Evolutionary conservation across 2,329 filamentous ascomycete species (phyloP).

Genomic region (Fusarium temperatum): DNA sequence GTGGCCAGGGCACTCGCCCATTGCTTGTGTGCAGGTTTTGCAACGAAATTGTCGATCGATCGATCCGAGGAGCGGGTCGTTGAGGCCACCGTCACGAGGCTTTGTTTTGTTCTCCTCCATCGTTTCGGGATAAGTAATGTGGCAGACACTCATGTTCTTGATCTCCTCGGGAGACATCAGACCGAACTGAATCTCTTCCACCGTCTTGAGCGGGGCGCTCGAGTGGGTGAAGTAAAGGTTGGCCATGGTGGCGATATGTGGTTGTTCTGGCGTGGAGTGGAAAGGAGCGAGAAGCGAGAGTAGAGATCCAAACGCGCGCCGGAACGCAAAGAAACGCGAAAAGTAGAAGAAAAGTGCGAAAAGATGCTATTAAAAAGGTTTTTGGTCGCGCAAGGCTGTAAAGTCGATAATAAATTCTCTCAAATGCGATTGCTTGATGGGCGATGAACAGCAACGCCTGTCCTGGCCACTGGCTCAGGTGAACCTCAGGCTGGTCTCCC

Average conservation of each 20-base stretch:
- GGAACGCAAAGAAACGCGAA: slow-evolving; percentile 38
- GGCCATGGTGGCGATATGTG: slow-evolving; percentile 74
- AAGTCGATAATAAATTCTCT: slow-evolving; percentile 47
- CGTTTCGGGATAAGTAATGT: slow-evolving; percentile 98
- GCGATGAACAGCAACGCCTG: slow-evolving; percentile 53
- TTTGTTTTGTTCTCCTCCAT: slow-evolving; percentile 96
- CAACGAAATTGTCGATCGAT: slow-evolving; percentile 97
- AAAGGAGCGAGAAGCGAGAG: slow-evolving; percentile 40
- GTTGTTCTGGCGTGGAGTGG: slow-evolving; percentile 38
- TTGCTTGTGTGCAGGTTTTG: slow-evolving; percentile 94
- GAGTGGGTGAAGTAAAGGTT: slow-evolving; percentile 91
- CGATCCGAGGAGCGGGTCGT: slow-evolving; percentile 94
- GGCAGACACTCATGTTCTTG: slow-evolving; percentile 97
- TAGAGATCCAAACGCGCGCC: slow-evolving; percentile 37
- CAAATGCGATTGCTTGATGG: slow-evolving; percentile 51
- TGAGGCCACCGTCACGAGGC: slow-evolving; percentile 90
- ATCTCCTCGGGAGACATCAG: slow-evolving; percentile 98
- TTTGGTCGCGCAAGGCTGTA: slow-evolving; percentile 38
- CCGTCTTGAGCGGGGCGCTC: slow-evolving; percentile 94
- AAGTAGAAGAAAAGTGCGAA: slow-evolving; percentile 38
- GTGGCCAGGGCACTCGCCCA: slow-evolving; percentile 95
- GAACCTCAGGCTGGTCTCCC: slow-evolving; percentile 56
- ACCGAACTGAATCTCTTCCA: slow-evolving; percentile 99
- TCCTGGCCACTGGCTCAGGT: slow-evolving; percentile 59
- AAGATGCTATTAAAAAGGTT: slow-evolving; percentile 31